These are phyloP conservation scores for Pilasporangium apinafurcum DNA, from an alignment of 352 stramenopile genomes.

Conservation along the genomic window DNA sequence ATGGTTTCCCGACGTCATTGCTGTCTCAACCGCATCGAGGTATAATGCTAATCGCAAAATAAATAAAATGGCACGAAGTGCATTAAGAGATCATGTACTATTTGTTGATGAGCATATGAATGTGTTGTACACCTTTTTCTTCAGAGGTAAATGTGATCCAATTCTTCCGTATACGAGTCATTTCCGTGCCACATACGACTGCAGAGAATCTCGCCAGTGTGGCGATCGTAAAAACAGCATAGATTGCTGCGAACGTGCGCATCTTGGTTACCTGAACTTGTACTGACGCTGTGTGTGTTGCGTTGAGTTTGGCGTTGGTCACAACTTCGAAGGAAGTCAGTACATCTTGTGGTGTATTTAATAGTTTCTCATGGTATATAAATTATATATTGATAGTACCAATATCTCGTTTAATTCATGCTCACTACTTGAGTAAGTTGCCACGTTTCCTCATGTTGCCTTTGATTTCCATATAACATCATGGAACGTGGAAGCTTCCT, in stretches of 20 bases:
- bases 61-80: not conserved
- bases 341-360: too few species aligned
- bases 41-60: constrained; percentile 19
- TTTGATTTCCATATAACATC: not conserved
- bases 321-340: too few species aligned
- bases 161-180: constrained; percentile 8
- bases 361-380: too few species aligned
- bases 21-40: constrained; percentile 34
- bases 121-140: too few species aligned
- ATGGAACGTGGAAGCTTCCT: constrained; percentile 24
- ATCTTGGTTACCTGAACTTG: too few species aligned
- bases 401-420: too few species aligned
- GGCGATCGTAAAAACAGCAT: not conserved
- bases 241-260: constrained; percentile 1
- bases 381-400: too few species aligned
- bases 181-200: not conserved
- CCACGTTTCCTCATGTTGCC: too few species aligned
- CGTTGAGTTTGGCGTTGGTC: not conserved
- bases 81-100: not conserved
- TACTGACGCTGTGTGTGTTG: not conserved
- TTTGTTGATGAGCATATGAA: too few species aligned
- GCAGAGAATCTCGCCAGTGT: not conserved
- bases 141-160: too few species aligned
- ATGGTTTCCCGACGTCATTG: constrained; percentile 45
- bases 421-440: too few species aligned